These are phyloP conservation scores for Candida xiaguanensis DNA, from an alignment of 805 yeast genomes.

Conservation along the genomic window DNA sequence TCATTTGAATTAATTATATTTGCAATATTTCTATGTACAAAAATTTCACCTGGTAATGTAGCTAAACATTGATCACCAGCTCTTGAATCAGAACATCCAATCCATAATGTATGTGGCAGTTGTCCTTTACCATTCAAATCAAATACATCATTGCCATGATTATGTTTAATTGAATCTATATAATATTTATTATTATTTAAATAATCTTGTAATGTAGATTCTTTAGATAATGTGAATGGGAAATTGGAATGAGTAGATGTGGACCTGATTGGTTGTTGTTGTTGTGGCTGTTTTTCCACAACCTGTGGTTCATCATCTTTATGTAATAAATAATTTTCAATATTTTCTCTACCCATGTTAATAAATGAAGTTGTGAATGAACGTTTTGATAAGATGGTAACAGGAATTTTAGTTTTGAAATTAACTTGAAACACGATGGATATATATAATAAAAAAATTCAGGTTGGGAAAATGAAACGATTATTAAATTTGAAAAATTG, in stretches of 20 bases:
- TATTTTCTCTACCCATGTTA: slow-evolving; percentile 41
- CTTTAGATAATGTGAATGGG: slow-evolving; percentile 46
- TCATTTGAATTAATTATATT: slow-evolving; percentile 72
- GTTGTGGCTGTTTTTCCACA: background rate
- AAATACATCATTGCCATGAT: slow-evolving; percentile 53
- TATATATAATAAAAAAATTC: background rate
- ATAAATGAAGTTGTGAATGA: slow-evolving; percentile 4
- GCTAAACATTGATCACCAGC: slow-evolving; percentile 74
- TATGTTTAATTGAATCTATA: slow-evolving; percentile 43
- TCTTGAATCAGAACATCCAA: slow-evolving; percentile 92
- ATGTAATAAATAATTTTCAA: slow-evolving; percentile 36
- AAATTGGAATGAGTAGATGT: slow-evolving; percentile 18
- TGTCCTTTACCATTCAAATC: slow-evolving; percentile 76
- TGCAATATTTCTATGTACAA: slow-evolving; percentile 85
- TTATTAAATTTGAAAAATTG: too few species aligned
- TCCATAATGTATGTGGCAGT: slow-evolving; percentile 89
- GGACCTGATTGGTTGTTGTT: slow-evolving; percentile 2
- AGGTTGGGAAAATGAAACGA: background rate
- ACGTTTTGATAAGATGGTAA: background rate
- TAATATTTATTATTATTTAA: slow-evolving; percentile 44
- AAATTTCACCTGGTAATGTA: slow-evolving; percentile 87
- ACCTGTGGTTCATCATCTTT: slow-evolving; percentile 23
- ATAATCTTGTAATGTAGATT: slow-evolving; percentile 47
- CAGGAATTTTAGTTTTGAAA: background rate
- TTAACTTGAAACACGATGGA: slow-evolving; percentile 4